Conservation (phyloP, 345 rosid genomes). For the Gossypium raimondii region DNA sequence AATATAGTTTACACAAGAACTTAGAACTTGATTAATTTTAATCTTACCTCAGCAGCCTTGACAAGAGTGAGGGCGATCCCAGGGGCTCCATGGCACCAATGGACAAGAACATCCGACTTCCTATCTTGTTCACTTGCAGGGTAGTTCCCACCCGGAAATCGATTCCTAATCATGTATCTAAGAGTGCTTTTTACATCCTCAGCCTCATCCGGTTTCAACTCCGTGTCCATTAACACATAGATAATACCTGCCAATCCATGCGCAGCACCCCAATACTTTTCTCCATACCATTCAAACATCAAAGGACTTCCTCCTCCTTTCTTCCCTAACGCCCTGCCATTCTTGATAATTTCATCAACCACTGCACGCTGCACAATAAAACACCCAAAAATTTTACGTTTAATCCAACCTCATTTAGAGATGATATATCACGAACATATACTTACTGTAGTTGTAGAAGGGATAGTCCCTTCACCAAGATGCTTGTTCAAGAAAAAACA, state of each 20-base stretch:
- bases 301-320: slow-evolving; percentile 41
- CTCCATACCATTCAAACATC: slow-evolving; percentile 69
- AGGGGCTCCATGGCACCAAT: slow-evolving; percentile 84
- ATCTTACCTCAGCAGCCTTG: slow-evolving; percentile 60
- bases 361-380: slow-evolving; percentile 35
- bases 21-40: background rate
- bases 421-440: slow-evolving; percentile 2
- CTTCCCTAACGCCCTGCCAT: slow-evolving; percentile 40
- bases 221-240: slow-evolving; percentile 56
- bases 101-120: slow-evolving; percentile 46
- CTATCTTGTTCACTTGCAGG: slow-evolving; percentile 48
- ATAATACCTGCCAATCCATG: slow-evolving; percentile 73
- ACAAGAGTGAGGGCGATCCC: slow-evolving; percentile 61
- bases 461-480: slow-evolving; percentile 44
- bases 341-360: slow-evolving; percentile 43
- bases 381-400: background rate
- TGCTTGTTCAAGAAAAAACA: slow-evolving; percentile 51
- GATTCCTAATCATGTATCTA: slow-evolving; percentile 46
- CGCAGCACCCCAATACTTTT: slow-evolving; percentile 76
- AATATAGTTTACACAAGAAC: background rate
- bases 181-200: slow-evolving; percentile 55
- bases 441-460: slow-evolving; percentile 42
- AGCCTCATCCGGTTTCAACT: slow-evolving; percentile 56
- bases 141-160: slow-evolving; percentile 58
- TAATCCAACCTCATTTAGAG: background rate